phyloP scores from a whole-genome alignment of 2,329 filamentous ascomycete species.

The Fusarium pilosicola region DNA sequence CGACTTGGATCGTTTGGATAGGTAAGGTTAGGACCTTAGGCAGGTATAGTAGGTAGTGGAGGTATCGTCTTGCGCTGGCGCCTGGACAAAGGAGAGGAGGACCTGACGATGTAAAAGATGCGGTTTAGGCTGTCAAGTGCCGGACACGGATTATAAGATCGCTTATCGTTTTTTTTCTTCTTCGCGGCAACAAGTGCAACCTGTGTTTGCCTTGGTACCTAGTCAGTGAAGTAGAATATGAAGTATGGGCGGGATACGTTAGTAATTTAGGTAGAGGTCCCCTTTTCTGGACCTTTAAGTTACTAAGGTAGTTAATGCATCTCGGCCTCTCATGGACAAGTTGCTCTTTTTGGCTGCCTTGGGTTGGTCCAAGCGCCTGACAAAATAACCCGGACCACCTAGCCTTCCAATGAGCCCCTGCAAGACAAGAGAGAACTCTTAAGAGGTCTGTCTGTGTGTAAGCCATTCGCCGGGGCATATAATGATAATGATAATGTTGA shows the following conservation, averaged over 20 bases:
- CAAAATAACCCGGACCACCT: slow-evolving; percentile 40
- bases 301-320: slow-evolving; percentile 30
- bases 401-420: slow-evolving; percentile 1
- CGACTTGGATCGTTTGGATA: background rate
- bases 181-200: background rate
- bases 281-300: slow-evolving; percentile 45
- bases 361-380: slow-evolving; percentile 45
- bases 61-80: slow-evolving; percentile 10
- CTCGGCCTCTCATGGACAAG: slow-evolving; percentile 41
- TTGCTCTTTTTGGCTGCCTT: slow-evolving; percentile 42
- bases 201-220: slow-evolving; percentile 11
- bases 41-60: background rate
- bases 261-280: slow-evolving; percentile 41
- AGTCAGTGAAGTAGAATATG: slow-evolving; percentile 25
- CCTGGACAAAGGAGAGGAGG: slow-evolving; percentile 5
- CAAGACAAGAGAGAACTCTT: background rate
- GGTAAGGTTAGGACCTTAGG: background rate
- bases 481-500: background rate
- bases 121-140: slow-evolving; percentile 3
- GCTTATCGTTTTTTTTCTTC: slow-evolving; percentile 1
- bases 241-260: slow-evolving; percentile 10
- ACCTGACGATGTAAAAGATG: background rate
- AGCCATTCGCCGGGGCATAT: background rate
- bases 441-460: background rate
- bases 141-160: background rate